Conservation (phyloP, 352 stramenopile species). For the Globisporangium uncinulatum region DNA sequence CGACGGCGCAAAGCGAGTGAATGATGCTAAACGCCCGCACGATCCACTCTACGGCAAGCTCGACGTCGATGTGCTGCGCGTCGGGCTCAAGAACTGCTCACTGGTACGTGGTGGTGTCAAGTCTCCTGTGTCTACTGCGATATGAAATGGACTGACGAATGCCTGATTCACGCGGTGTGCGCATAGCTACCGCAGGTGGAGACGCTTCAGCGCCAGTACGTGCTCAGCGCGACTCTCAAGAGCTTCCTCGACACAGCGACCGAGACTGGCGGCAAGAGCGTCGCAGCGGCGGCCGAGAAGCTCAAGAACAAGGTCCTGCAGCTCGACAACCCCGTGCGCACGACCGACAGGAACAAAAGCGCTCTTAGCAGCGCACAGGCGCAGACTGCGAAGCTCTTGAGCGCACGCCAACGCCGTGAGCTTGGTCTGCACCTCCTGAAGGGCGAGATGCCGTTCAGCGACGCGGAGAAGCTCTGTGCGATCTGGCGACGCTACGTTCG, state of each 20-base stretch:
- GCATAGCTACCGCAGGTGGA: constrained; percentile 23
- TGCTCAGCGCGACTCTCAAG: constrained; percentile 28
- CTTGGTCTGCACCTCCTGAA: constrained; percentile 49
- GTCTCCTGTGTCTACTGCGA: background rate
- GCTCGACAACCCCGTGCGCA: constrained; percentile 67
- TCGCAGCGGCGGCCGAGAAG: constrained; percentile 27
- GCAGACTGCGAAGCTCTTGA: constrained; percentile 54
- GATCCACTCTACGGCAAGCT: constrained; percentile 61
- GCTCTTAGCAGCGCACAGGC: constrained; percentile 25
- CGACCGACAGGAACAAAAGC: constrained; percentile 21
- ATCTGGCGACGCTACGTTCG: constrained; percentile 63
- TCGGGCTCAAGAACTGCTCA: constrained; percentile 69
- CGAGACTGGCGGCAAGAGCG: constrained; percentile 4
- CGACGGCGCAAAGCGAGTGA: background rate
- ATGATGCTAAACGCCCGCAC: constrained; percentile 7
- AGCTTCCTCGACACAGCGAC: constrained; percentile 31
- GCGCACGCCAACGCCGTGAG: constrained; percentile 49
- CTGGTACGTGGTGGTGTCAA: constrained; percentile 26
- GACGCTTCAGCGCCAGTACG: constrained; percentile 18
- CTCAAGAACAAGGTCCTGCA: constrained; percentile 80
- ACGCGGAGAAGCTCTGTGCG: constrained; percentile 54
- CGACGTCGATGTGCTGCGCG: constrained; percentile 30
- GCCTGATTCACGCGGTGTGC: no score
- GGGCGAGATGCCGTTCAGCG: constrained; percentile 36
- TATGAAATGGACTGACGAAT: no score